Base-by-base conservation (phyloP, 75 land plant species). In the Cryptomeria japonica region DNA sequence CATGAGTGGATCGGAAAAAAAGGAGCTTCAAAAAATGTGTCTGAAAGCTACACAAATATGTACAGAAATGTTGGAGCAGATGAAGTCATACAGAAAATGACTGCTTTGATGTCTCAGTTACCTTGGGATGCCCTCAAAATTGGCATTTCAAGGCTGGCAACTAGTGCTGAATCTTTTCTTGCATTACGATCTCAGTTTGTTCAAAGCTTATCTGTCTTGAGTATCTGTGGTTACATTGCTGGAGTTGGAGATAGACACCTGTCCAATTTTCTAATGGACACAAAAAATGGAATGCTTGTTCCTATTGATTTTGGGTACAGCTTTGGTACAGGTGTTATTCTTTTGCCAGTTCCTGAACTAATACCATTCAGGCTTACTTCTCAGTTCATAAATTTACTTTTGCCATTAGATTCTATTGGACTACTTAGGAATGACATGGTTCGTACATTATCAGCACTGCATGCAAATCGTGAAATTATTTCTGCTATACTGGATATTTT, bases 251-350 rank as follows among this genome's bases (percentile, higher is more conserved):
- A 92, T 86, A 87, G 93, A 46, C 93, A 92, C 76, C 86, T 92
- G 37, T 80, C 89, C 39, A 92, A 92, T 80, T 91, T 93, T 41
- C 78, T 92, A 79, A 87, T 92, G 53, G 93, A 92, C 84, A 89
- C 88, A 84, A 87, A 87, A 53, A 87, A 80, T 42, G 93, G 93
- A 41, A 64, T 90, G 46, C 90, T 92, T 73, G 89, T 92, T 75
- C 90, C 93, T 47, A 92, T 92, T 56, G 93, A 92, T 82, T 92
- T 92, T 88, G 93, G 93, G 15, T 92, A 92, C 91, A 92, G 93
- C 68, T 92, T 92, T 91, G 93, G 93, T 41, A 92, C 93, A 39
- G 90, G 88, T 41, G 93, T 92, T 39, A 92, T 92, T 72, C 85
- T 92, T 39, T 85, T 92, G 41, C 93, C 93, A 53, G 93, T 92